Percentiles rank a stretch among this genome's conserved stretches.
Conservation (phyloP, 1,139 yeast species). For the Barnettozyma hawaiiensis region DNA sequence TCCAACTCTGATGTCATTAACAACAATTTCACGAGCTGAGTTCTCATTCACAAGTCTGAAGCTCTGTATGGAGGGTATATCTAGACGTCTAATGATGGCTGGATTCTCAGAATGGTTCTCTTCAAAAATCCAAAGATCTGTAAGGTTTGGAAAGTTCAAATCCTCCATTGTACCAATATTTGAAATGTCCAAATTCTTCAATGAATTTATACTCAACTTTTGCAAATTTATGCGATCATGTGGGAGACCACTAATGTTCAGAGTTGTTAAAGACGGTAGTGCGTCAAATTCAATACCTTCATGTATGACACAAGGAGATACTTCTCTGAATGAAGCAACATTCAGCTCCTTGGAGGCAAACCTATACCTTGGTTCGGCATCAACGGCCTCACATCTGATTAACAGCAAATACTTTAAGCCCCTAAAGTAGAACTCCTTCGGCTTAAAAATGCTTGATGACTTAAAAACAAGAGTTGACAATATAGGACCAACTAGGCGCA, state of each 20-base stretch:
- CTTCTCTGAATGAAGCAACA: background rate
- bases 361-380: background rate
- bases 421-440: background rate
- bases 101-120: background rate
- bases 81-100: background rate
- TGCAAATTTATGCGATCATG: background rate
- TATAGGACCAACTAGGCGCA: background rate
- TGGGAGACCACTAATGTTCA: background rate
- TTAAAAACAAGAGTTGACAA: background rate
- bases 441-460: background rate
- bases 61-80: background rate
- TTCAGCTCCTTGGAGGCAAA: background rate
- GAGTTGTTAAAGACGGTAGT: background rate
- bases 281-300: background rate
- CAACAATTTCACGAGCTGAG: background rate
- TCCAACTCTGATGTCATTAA: background rate
- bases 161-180: background rate
- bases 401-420: background rate
- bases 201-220: background rate
- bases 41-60: background rate
- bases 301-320: background rate
- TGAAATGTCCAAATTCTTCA: background rate
- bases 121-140: background rate
- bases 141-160: background rate
- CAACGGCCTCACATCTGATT: background rate